Conservation (phyloP, 140 eudicot species). For the Oenanthe javanica region DNA sequence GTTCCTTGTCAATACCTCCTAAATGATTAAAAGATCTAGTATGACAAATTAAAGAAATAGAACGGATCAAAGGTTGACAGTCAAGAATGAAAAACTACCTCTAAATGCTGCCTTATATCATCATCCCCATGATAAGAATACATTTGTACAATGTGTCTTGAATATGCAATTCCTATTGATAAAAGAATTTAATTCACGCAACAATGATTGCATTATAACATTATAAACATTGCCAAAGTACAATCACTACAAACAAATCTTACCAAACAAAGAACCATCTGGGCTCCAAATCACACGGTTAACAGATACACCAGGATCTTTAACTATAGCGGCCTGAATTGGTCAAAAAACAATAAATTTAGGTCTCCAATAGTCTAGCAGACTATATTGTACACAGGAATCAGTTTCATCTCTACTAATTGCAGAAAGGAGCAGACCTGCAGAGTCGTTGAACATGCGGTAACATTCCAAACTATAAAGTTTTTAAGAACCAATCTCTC, state of each 20-base stretch:
- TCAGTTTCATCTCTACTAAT: not conserved
- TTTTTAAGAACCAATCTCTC: slow-evolving; percentile 63
- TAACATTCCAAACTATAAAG: slow-evolving; percentile 85
- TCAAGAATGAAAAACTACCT: slow-evolving; percentile 32
- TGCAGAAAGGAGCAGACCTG: slow-evolving; percentile 39
- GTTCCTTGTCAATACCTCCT: not conserved
- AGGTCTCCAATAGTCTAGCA: not conserved
- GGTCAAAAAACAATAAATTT: slow-evolving; percentile 13
- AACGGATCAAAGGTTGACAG: not conserved
- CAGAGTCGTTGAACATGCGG: slow-evolving; percentile 63
- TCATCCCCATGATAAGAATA: slow-evolving; percentile 70
- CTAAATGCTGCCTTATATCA: slow-evolving; percentile 73
- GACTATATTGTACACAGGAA: not conserved
- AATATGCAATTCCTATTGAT: slow-evolving; percentile 75
- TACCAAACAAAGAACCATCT: slow-evolving; percentile 78
- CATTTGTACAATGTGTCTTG: slow-evolving; percentile 82
- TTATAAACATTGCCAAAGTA: not conserved
- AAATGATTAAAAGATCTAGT: not conserved
- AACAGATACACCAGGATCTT: slow-evolving; percentile 86
- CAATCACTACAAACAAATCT: slow-evolving; percentile 8
- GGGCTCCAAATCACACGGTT: slow-evolving; percentile 98
- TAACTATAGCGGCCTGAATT: slow-evolving; percentile 62
- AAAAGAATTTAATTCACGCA: slow-evolving; percentile 1
- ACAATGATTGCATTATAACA: slow-evolving; percentile 3
- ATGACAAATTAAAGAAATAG: not conserved